Evolutionary conservation across 176 grass and related monocot species (phyloP).

Genomic region (Cenchrus americanus): DNA sequence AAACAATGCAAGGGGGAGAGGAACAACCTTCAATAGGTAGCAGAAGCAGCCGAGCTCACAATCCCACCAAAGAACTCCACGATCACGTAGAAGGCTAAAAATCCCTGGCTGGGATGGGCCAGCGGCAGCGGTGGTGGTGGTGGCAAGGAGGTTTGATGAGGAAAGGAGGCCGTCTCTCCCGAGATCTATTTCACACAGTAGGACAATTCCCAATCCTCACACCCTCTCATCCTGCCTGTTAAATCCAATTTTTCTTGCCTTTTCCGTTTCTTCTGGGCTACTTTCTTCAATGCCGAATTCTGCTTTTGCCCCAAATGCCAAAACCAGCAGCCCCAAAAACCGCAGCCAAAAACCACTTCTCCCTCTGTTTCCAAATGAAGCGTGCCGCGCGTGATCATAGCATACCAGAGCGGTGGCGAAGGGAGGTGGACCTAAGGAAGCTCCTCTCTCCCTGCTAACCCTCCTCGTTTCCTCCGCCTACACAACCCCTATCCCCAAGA

Average conservation of each 20-base stretch:
- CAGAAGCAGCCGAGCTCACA: neutral
- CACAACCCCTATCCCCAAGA: neutral
- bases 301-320: neutral
- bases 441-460: neutral
- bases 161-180: neutral
- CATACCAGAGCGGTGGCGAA: neutral
- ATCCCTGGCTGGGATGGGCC: neutral
- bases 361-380: neutral
- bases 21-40: slow-evolving; percentile 3
- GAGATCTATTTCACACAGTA: neutral
- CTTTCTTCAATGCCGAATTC: neutral
- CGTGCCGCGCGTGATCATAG: neutral
- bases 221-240: neutral
- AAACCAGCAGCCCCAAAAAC: neutral
- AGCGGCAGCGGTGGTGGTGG: neutral
- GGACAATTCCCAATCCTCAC: neutral
- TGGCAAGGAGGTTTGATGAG: neutral
- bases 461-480: neutral
- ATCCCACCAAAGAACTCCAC: neutral
- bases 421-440: neutral
- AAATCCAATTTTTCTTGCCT: slow-evolving; percentile 18
- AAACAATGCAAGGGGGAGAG: neutral
- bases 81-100: neutral
- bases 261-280: neutral
- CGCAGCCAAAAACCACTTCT: neutral